Base-by-base conservation (phyloP, 2,329 filamentous ascomycete genomes). In the Xylariaceae sp. region DNA sequence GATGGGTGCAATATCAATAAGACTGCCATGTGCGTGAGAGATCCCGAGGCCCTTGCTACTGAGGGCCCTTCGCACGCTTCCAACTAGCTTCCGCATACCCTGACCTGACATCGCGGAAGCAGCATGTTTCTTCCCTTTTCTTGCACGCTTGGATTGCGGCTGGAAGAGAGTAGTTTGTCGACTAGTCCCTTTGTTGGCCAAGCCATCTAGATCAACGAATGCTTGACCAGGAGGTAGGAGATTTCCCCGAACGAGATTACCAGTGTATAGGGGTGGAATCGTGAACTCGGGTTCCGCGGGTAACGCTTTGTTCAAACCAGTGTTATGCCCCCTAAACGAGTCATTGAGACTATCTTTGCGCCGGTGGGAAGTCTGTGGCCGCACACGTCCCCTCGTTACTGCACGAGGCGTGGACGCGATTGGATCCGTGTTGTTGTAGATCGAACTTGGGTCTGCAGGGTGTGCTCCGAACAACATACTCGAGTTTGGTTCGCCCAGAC, bases 301-400 rank as follows among this genome's bases (percentile, higher is more conserved):
- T 1, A 79, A 71, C 3, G 78, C 70, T 60, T 78, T 81, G 51
- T 83, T 81, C 2, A 76, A 73, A 10, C 72, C 60, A 4, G 74
- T 73, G 18, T 73, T 83, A 74, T 76, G 87, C 73, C 94, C 89
- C 66, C 91, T 80, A 55, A 93, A 73, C 1, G 92, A 93, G 74
- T 97, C 90, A 0, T 89, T 90, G 67, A 94, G 88, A 71, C 92
- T 97, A 53, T 88, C 91, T 70, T 90, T 96, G 18, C 92, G 86
- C 73, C 91, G 92, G 74, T 96, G 92, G 2, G 82, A 80, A 8
- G 75, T 73, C 47, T 78, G 75, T 17, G 84, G 80, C 13, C 84
- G 81, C 6, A 83, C 78, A 13, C 82, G 79, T 69, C 87, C 87
- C 57, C 82, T 83, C 9, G 79, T 77, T 2, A 87, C 73, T 1